Percentiles rank a stretch among this genome's conserved stretches.
These are phyloP conservation scores for Pelargonium myrrhifolium DNA, from an alignment of 441 rosid species.

Conservation along the genomic window DNA sequence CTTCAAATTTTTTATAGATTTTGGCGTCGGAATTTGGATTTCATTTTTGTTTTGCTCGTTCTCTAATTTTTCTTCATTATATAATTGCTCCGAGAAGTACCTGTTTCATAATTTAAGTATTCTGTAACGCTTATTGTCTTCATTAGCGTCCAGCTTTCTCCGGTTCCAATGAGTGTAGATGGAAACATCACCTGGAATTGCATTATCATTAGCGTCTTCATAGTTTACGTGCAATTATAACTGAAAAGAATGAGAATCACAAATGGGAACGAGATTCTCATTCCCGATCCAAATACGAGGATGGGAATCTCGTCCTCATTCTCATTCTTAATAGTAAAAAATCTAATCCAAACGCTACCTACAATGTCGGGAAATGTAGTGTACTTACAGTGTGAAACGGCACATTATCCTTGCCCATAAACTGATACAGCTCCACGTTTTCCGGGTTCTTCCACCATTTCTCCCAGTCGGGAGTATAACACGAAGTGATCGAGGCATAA, in stretches of 20 bases:
- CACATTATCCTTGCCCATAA: constrained; percentile 97
- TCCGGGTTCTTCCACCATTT: constrained; percentile 99
- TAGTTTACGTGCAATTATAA: too few species aligned
- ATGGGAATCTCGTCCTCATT: too few species aligned
- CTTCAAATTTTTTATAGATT: too few species aligned
- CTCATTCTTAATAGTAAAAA: too few species aligned
- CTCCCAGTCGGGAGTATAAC: constrained; percentile 91
- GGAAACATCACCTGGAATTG: constrained; percentile 10
- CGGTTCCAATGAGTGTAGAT: constrained; percentile 18
- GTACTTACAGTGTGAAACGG: constrained; percentile 90
- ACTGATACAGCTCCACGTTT: constrained; percentile 89
- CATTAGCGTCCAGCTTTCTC: constrained; percentile 30
- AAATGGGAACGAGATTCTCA: neutral
- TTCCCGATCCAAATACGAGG: too few species aligned
- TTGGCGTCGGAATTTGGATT: too few species aligned
- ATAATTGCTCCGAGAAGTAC: constrained; percentile 30
- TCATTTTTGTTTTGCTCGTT: too few species aligned
- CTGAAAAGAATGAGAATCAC: too few species aligned
- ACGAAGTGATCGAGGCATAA: constrained; percentile 82
- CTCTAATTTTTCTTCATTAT: neutral
- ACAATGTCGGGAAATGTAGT: neutral
- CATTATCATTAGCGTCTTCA: neutral
- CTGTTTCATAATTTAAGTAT: constrained; percentile 68
- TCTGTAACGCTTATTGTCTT: constrained; percentile 30
- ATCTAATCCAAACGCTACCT: too few species aligned